phyloP scores from a whole-genome alignment of 257 asterid genomes.

The Primulina tabacum region DNA sequence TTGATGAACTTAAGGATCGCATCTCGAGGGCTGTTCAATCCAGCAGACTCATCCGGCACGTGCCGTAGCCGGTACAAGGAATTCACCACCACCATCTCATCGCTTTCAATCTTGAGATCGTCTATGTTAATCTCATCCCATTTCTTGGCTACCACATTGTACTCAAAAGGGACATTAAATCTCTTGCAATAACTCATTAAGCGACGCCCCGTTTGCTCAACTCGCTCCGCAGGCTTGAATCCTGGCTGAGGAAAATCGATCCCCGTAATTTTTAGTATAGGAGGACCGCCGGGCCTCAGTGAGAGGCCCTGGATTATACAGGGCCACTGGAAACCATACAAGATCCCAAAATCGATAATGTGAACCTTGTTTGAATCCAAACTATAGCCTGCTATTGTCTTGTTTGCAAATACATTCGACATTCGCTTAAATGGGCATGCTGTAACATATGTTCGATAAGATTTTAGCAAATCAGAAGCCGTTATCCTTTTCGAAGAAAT shows the following conservation, averaged over 20 bases:
- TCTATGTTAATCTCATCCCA: slow-evolving; percentile 36
- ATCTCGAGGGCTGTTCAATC: slow-evolving; percentile 31
- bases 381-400: slow-evolving; percentile 27
- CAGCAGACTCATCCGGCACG: slow-evolving; percentile 34
- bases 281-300: slow-evolving; percentile 35
- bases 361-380: slow-evolving; percentile 25
- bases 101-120: slow-evolving; percentile 31
- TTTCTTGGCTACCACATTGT: slow-evolving; percentile 30
- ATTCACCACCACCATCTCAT: slow-evolving; percentile 34
- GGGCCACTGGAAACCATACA: slow-evolving; percentile 40
- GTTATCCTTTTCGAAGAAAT: slow-evolving; percentile 22
- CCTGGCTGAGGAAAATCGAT: slow-evolving; percentile 38
- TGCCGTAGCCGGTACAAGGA: slow-evolving; percentile 28
- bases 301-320: slow-evolving; percentile 31
- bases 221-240: slow-evolving; percentile 31
- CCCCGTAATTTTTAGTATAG: slow-evolving; percentile 31
- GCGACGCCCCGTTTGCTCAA: slow-evolving; percentile 37
- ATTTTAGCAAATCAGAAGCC: slow-evolving; percentile 35
- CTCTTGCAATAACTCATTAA: slow-evolving; percentile 32
- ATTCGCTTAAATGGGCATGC: slow-evolving; percentile 33
- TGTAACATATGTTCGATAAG: slow-evolving; percentile 34
- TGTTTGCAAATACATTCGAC: slow-evolving; percentile 33
- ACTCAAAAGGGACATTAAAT: slow-evolving; percentile 33
- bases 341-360: slow-evolving; percentile 35
- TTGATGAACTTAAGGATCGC: slow-evolving; percentile 29